Base-by-base conservation (phyloP, 805 yeast species). In the Lachancea kluyveri region DNA sequence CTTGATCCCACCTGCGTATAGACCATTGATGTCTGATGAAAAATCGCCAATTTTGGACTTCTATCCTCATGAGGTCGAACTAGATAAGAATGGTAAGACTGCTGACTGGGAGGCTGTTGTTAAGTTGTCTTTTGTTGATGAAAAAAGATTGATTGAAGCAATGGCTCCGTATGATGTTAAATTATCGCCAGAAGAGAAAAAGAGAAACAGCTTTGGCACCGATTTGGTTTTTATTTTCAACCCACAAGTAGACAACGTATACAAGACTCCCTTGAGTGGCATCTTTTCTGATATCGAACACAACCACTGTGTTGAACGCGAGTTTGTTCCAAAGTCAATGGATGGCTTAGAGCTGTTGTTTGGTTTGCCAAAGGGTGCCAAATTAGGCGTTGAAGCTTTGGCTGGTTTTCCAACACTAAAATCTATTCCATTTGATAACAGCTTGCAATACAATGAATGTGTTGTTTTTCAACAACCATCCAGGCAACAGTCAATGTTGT, bases 21-120 rank as follows among this genome's bases (percentile, higher is more conserved):
- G 95, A 57, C 70, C 78, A 3, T 66, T 92, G 41, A 88, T 92
- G 95, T 76, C 79, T 9, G 95, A 88, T 37, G 77, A 76, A 26
- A 67, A 68, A 26, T 88, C 96, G 6, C 94, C 96, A 17, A 86
- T 92, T 43, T 70, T 70, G 35, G 96, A 87, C 48, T 87, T 86
- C 50, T 92, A 92, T 53, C 98, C 98, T 3, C 69, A 71, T 36
- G 85, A 84, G 38, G 95, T 90, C 35, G 84, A 78, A 31, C 68
- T 84, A 21, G 98, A 92, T 62, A 70, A 77, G 72, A 92, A 92
- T 54, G 98, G 97, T 26, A 92, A 92, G 56, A 84, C 87, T 34
- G 94, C 92, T 2, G 80, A 86, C 30, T 92, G 98, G 98, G 97
- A 92, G 62, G 96, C 96, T 8, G 96, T 92, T 35, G 95, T 92